Base-by-base conservation (phyloP, 768 basidiomycete genomes). In the Arthromyces matolae region DNA sequence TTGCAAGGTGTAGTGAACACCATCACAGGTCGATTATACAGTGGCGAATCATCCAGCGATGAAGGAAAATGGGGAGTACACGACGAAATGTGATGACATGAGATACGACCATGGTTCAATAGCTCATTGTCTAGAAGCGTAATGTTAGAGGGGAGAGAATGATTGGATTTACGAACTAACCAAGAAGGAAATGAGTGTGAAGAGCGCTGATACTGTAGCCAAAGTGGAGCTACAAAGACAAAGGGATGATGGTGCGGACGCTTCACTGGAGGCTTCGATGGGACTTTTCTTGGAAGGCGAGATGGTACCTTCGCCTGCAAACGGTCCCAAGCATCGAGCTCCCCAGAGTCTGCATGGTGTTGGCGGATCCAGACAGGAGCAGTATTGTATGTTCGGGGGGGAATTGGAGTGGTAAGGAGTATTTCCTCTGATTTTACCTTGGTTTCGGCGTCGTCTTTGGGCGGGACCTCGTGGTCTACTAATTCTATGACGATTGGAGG, bases 21-120 rank as follows among this genome's bases (percentile, higher is more conserved):
- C 5, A 67, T 67, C 16, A 65, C 58, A 4, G 45, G 51, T 22
- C 61, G 62, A 36, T 32, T 65, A 20, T 65, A 65, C 42, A 14
- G 50, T 22, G 44, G 40, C 12, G 39, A 53, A 5, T 12, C 16
- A 7, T 47, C 35, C 41, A 47, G 24, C n/a, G 16, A 31, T 8
- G 9, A 47, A 37, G 3, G 29, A 32, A 27, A 36, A 51, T 20
- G 47, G 49, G 10, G 50, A 43, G 27, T 36, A 49, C n/a, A n/a
- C n/a, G n/a, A n/a, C n/a, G n/a, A n/a, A n/a, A n/a, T n/a, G n/a
- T n/a, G n/a, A n/a, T n/a, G n/a, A n/a, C n/a, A n/a, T n/a, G n/a
- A n/a, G n/a, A n/a, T n/a, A n/a, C 3, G 25, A 14, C 28, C 22
- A 22, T 12, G 6, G 19, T 5, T n/a, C 27, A 28, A 7, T 18